Evolutionary conservation across 1,284 basidiomycete genomes (phyloP), one percentile per base, ranked within the genome.

Genomic region (Ustilago tritici): DNA sequence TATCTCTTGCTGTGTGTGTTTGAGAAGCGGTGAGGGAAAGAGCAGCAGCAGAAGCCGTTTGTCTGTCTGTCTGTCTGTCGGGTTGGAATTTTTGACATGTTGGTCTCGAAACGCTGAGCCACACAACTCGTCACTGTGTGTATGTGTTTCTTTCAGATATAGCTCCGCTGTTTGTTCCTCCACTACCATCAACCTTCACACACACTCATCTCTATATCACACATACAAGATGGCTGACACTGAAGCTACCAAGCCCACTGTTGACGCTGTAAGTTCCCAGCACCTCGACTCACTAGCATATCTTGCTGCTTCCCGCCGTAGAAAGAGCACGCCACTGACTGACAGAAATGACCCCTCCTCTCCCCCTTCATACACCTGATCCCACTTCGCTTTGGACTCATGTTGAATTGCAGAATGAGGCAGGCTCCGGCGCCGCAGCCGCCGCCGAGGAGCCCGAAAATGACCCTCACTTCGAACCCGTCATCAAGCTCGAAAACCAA

Each of bases 401-500:
- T 7, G 8, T n/a, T 40, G 15, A 15, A 41, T 41, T 41, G 7
- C 19, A 76, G 73, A 19, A 64, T 57, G 68, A 76, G 19, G 73
- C 70, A 72, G 61, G 36, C 43, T 46, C 75, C 14, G 75, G 64
- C 56, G 50, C 72, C 17, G 61, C 23, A 2, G 23, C 34, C 38
- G 57, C 61, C 14, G 67, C 66, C 34, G 88, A 92, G 89, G 93
- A 94, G 81, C 93, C 95, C 86, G 93, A 95, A 88, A 87, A 90
- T 88, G 94, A 96, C 88, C 91, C 91, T 79, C 93, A 96, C 81
- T 99, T 95, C 87, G 95, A 98, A 89, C 96, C 97, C 55, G 94
- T 99, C 76, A 92, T 98, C 89, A 94, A 92, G 88, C 93, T 99
- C 87, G 97, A 95, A n/a, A 92, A 96, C 87, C 92, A 95, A 87